Conservation (phyloP, 2,329 filamentous ascomycete genomes). For the Sordariomycetes sp. region DNA sequence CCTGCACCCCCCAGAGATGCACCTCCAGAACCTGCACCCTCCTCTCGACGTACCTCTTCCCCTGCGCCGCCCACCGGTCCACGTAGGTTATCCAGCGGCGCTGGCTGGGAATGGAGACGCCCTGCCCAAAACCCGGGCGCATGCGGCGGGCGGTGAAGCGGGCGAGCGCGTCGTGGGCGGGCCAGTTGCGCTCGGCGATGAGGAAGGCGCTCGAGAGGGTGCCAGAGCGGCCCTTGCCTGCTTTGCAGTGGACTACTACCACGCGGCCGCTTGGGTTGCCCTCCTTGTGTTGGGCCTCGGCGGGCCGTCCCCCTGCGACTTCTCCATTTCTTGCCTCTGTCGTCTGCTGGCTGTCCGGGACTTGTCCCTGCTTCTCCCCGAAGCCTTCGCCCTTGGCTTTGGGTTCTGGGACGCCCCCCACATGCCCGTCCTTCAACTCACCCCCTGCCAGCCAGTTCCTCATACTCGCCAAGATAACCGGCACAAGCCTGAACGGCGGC, state of each 20-base stretch:
- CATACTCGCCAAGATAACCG: constrained; percentile 85
- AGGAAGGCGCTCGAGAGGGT: constrained; percentile 81
- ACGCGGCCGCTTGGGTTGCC: constrained; percentile 37
- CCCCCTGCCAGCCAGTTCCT: constrained; percentile 62
- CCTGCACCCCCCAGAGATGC: constrained; percentile 76
- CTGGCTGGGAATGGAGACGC: constrained; percentile 89
- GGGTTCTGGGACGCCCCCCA: background rate
- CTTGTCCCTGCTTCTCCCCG: constrained; percentile 10
- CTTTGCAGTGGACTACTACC: constrained; percentile 91
- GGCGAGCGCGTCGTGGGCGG: constrained; percentile 34
- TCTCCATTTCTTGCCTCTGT: constrained; percentile 17
- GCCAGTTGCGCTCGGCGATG: constrained; percentile 67
- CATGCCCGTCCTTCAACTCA: constrained; percentile 19
- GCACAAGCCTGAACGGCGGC: constrained; percentile 80
- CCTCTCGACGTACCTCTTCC: constrained; percentile 71
- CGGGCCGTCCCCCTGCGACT: constrained; percentile 5
- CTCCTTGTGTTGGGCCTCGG: constrained; percentile 13
- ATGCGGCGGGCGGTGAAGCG: constrained; percentile 71
- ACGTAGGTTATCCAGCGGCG: constrained; percentile 80
- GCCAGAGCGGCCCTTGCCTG: constrained; percentile 86
- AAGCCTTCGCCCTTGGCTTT: background rate
- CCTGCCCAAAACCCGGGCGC: constrained; percentile 76
- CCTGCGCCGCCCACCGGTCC: constrained; percentile 64
- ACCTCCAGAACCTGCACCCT: constrained; percentile 78
- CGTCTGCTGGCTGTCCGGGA: too few relatives aligned